These are phyloP conservation scores for Hapsidospora chrysogenum DNA, from an alignment of 495 filamentous ascomycete species.

Conservation along the genomic window DNA sequence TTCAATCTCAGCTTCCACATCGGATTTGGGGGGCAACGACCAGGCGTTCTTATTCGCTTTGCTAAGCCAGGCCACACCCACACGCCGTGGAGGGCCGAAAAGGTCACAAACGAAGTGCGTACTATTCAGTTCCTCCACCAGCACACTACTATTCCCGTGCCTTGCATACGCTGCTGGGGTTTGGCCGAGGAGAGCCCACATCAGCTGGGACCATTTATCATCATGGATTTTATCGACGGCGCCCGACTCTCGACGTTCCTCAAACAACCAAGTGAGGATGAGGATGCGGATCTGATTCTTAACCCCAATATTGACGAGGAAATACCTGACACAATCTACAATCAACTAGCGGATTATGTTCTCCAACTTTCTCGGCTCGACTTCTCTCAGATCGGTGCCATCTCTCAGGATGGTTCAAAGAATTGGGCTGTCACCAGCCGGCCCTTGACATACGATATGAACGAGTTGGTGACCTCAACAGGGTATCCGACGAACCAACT, in stretches of 20 bases:
- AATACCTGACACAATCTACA: conserved; percentile 15
- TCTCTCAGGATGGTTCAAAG: conserved; percentile 6
- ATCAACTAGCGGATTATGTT: conserved; percentile 20
- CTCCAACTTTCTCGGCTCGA: conserved; percentile 21
- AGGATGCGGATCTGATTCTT: conserved; percentile 16
- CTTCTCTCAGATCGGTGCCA: conserved; percentile 19
- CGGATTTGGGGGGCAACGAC: conserved; percentile 10
- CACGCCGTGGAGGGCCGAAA: conserved; percentile 15
- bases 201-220: conserved; percentile 24
- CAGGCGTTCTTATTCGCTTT: conserved; percentile 5
- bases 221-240: conserved; percentile 21
- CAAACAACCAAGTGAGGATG: conserved; percentile 11
- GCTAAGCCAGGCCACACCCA: background rate
- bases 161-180: conserved; percentile 22
- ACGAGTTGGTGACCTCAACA: conserved; percentile 20
- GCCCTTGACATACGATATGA: conserved; percentile 24
- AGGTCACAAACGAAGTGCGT: conserved; percentile 24
- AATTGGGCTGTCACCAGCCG: conserved; percentile 15
- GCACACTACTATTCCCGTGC: conserved; percentile 26
- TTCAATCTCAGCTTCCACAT: conserved; percentile 18
- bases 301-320: conserved; percentile 17
- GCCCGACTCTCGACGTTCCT: conserved; percentile 8
- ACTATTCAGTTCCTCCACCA: conserved; percentile 17
- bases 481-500: conserved; percentile 16
- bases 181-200: conserved; percentile 15